A percentile compares a stretch with the other conserved stretches of the same genome.
Evolutionary conservation across 139 green algal species (phyloP).

Genomic region (Auxenochlorella pyrenoidosa): DNA sequence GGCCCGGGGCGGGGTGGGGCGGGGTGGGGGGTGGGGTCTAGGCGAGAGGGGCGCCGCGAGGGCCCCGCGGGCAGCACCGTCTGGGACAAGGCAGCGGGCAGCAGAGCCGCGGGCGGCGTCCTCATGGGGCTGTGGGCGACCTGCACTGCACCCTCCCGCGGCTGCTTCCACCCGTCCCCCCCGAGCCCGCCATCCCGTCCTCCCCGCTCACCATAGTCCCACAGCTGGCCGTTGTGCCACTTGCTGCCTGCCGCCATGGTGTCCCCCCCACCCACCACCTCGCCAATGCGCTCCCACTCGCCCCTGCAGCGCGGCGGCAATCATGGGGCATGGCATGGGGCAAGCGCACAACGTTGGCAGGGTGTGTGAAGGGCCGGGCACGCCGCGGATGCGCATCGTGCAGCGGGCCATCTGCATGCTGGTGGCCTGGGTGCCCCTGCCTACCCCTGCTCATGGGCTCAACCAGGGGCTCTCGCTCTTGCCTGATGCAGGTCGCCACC

Average conservation of each 20-base stretch:
- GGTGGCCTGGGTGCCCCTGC: background rate
- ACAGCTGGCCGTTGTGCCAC: constrained; percentile 59
- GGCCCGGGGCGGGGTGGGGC: no score
- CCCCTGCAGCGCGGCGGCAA: constrained; percentile 22
- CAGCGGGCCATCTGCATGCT: background rate
- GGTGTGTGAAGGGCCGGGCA: background rate
- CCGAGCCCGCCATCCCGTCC: background rate
- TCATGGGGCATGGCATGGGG: background rate
- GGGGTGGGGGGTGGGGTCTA: background rate
- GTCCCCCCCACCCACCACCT: constrained; percentile 78
- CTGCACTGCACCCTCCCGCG: no score
- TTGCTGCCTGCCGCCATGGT: constrained; percentile 49
- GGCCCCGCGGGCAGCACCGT: no score
- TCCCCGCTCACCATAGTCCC: constrained; percentile 12
- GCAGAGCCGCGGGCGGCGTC: background rate
- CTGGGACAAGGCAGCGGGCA: background rate
- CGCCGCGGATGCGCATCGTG: background rate
- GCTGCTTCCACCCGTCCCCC: no score
- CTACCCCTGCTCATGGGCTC: background rate
- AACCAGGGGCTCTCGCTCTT: no score
- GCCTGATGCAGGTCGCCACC: no score
- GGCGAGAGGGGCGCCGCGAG: no score
- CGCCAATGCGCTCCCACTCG: constrained; percentile 90
- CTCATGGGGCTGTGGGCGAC: no score
- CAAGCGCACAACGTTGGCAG: background rate